Percentiles rank a stretch among this genome's conserved stretches.
Evolutionary conservation across 495 filamentous ascomycete species (phyloP).

Genomic region (Pseudotulostoma volvatum): DNA sequence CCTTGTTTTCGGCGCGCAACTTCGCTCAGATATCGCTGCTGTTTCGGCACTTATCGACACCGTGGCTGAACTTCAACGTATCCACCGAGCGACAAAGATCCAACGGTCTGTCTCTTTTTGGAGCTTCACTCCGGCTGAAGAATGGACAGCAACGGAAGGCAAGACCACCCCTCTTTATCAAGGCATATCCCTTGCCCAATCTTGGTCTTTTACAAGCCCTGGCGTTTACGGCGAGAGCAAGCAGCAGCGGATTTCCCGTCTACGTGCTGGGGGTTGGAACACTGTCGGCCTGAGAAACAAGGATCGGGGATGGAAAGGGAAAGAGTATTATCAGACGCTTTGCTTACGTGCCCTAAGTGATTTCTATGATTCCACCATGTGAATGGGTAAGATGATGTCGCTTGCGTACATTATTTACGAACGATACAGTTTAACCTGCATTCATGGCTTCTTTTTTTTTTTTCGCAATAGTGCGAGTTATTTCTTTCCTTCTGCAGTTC

Average conservation of each 20-base stretch:
- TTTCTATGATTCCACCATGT: not conserved
- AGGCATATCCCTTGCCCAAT: not conserved
- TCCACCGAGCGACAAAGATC: constrained; percentile 12
- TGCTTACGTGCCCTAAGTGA: constrained; percentile 5
- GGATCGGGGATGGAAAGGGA: constrained; percentile 21
- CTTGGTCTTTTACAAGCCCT: not conserved
- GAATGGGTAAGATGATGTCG: too few species aligned
- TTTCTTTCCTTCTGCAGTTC: too few species aligned
- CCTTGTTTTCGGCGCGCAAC: constrained; percentile 13
- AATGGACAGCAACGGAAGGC: not conserved
- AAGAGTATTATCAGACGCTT: constrained; percentile 19
- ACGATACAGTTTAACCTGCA: too few species aligned
- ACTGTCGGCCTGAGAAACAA: constrained; percentile 17
- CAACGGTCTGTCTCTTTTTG: constrained; percentile 22
- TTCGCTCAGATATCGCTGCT: constrained; percentile 10
- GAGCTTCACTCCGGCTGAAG: constrained; percentile 21
- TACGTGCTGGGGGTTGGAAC: constrained; percentile 20
- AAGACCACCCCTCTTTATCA: not conserved
- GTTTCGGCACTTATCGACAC: constrained; percentile 13
- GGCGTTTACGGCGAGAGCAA: constrained; percentile 13
- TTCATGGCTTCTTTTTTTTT: too few species aligned
- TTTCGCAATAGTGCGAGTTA: too few species aligned
- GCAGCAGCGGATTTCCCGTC: constrained; percentile 18
- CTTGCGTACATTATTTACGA: too few species aligned
- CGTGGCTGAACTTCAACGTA: constrained; percentile 12